Evolutionary conservation across 371 early-diverging fungal genomes (phyloP), one percentile per base, ranked within the genome.

Genomic region (Parasitella parasitica): DNA sequence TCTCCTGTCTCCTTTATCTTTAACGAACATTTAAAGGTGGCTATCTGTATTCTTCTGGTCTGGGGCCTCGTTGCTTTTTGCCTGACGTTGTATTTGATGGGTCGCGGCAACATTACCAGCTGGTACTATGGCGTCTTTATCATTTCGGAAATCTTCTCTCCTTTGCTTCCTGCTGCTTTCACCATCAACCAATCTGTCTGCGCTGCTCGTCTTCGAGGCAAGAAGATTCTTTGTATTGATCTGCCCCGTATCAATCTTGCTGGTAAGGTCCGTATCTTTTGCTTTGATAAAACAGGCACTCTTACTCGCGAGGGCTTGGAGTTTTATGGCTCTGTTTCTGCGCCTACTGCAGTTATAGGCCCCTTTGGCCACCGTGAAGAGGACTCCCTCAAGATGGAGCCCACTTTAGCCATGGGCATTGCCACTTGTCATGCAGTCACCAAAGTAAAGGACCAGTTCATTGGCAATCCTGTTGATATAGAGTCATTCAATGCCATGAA

Each of bases 381-480:
- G 39, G 71, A 80, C n/a, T 70, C 71, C 34, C 48, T 54, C 9
- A 61, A 73, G 27, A 67, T 87, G 59, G 78, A 82, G 12, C 62
- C 66, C 37, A 88, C 78, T 2, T 72, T 92, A 50, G 81, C 85
- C 8, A 68, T 68, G 69, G 69, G 69, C 56, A 68, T 68, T n/a
- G 69, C 69, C 51, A 80, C 88, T 16, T 94, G 95, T 72, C 95
- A 96, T 70, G 80, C 88, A 0, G 84, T 94, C 8, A 76, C 86
- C n/a, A 72, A 77, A 37, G 82, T 93, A 34, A 82, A 85, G 36
- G 80, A 82, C 22, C 78, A 81, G 57, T 82, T 73, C 28, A 83
- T 94, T 41, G 97, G 97, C 8, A 94, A 96, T 75, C 91, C 91
- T 38, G 87, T 96, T 24, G 97, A 96, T 64, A 81, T 94, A 36